Evolutionary conservation across 306 rosid genomes (phyloP), one percentile per base, ranked within the genome.

Genomic region (Vigna radiata): DNA sequence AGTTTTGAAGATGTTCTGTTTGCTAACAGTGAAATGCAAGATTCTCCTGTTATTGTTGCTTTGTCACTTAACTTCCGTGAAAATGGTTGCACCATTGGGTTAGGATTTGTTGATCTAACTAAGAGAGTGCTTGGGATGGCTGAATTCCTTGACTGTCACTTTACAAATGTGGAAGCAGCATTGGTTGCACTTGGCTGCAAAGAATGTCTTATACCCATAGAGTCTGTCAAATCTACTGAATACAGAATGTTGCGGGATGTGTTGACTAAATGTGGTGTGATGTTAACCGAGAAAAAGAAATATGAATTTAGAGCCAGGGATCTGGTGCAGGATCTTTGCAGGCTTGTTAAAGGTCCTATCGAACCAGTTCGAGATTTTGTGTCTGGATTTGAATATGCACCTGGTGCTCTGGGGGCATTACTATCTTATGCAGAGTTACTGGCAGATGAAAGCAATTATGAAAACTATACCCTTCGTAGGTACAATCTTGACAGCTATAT

Each of bases 1-100:
- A 88, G 92, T 64, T 95, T 95, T 44, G 97, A 95, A 88, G 97
- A 91, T 67, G 86, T 91, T 82, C 84, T 95, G 75, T 95, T 95
- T 82, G 93, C 99, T 73, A 95, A 88, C 87, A 90, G 90, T 79
- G 99, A 95, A 82, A 95, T 95, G 99, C 99, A 95, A 82, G 99
- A 95, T 77, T 89, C 94, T 78, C 97, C 97, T 2, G 92, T 86
- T 68, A 86, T 95, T 29, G 92, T 90, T 66, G 97, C 96, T 14
- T 72, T 90, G 36, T 72, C 87, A n/a, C 97, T 93, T 31, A 85
- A 87, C 76, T 85, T 77, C 72, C 90, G 85, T 59, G 94, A 90
- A 81, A 92, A 87, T 85, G 90, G 96, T 55, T 95, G 94, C 75
- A 89, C 91, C 29, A 68, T 95, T 68, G 99, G 97, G 72, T 82